Evolutionary conservation across 495 filamentous ascomycete species (phyloP).

Genomic region (Podospora comata): DNA sequence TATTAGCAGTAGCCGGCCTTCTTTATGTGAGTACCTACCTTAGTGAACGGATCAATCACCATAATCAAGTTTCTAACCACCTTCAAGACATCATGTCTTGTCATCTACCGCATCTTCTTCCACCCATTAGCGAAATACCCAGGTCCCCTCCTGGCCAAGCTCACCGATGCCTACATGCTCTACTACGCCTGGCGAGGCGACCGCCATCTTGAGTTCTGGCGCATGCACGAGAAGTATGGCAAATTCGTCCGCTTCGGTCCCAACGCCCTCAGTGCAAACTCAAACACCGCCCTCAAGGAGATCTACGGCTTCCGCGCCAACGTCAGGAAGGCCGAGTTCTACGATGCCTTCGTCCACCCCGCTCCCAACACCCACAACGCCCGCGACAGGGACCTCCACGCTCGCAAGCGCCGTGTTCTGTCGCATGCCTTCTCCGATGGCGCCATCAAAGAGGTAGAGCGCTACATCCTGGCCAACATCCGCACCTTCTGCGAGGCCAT

Average conservation of each 20-base stretch:
- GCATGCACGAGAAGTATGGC: constrained; percentile 58
- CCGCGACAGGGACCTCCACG: constrained; percentile 58
- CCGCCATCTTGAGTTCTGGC: constrained; percentile 56
- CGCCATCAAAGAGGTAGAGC: constrained; percentile 56
- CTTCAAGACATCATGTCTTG: constrained; percentile 30
- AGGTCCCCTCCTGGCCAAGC: constrained; percentile 57
- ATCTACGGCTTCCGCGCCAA: constrained; percentile 62
- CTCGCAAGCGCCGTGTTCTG: constrained; percentile 61
- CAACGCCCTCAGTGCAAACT: constrained; percentile 59
- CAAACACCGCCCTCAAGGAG: constrained; percentile 52
- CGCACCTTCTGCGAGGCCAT: constrained; percentile 50
- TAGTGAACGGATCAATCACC: too few relatives aligned
- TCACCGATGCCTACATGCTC: constrained; percentile 54
- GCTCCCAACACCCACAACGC: constrained; percentile 58
- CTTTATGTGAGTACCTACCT: constrained; percentile 26
- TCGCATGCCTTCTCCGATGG: constrained; percentile 60
- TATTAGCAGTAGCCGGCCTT: constrained; percentile 16
- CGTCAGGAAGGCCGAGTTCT: constrained; percentile 62
- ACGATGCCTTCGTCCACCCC: constrained; percentile 59
- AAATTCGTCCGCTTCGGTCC: constrained; percentile 59
- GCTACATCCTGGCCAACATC: constrained; percentile 54
- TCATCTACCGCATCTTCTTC: constrained; percentile 55
- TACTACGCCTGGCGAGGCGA: constrained; percentile 60
- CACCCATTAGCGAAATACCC: constrained; percentile 67
- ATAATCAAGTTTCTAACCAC: neutral